Conservation (phyloP, 805 yeast genomes). For the Grigorovia jiainica region DNA sequence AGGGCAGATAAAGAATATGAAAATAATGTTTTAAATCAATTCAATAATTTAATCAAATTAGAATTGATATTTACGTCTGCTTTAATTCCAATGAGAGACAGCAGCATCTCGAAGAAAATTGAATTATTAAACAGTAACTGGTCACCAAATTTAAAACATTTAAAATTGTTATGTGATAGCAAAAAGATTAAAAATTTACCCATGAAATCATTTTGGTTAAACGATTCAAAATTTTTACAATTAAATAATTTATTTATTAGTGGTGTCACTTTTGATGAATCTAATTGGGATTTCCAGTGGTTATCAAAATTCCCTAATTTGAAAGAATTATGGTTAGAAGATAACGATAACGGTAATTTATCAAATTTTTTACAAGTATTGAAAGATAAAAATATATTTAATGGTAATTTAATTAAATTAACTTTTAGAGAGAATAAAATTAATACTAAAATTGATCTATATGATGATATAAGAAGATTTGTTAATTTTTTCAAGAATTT, state of each 20-base stretch:
- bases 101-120: background rate
- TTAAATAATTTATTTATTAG: slow-evolving; percentile 13
- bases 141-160: slow-evolving; percentile 12
- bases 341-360: slow-evolving; percentile 16
- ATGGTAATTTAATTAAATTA: slow-evolving; percentile 11
- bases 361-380: slow-evolving; percentile 11
- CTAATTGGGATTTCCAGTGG: slow-evolving; percentile 14
- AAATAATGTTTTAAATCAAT: slow-evolving; percentile 10
- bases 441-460: slow-evolving; percentile 8
- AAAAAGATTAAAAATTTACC: slow-evolving; percentile 14
- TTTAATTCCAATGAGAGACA: slow-evolving; percentile 8
- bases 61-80: slow-evolving; percentile 16
- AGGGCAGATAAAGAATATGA: slow-evolving; percentile 17
- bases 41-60: slow-evolving; percentile 12
- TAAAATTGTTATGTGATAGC: slow-evolving; percentile 18
- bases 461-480: slow-evolving; percentile 5
- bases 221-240: slow-evolving; percentile 3
- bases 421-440: slow-evolving; percentile 23
- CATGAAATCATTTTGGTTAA: slow-evolving; percentile 7
- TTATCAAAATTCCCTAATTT: slow-evolving; percentile 13
- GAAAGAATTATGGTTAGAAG: slow-evolving; percentile 25
- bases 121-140: slow-evolving; percentile 7
- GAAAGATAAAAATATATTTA: slow-evolving; percentile 10
- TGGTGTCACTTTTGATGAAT: slow-evolving; percentile 13
- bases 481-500: slow-evolving; percentile 13